Base-by-base conservation (phyloP, 768 basidiomycete genomes). In the Leucogyrophana mollusca region DNA sequence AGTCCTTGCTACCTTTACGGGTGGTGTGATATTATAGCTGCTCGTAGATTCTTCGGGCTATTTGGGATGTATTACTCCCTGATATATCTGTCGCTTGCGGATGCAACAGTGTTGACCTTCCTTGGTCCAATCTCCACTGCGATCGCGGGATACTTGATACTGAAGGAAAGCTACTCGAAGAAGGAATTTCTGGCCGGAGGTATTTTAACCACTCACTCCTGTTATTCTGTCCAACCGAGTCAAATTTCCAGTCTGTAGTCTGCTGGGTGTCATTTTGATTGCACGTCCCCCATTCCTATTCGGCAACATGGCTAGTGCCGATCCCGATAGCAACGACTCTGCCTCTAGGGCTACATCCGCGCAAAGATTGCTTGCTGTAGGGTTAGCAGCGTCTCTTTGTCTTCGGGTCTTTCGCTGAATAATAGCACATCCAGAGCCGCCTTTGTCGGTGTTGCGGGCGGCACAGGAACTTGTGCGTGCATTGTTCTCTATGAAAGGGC, bases 271-370 rank as follows among this genome's bases (percentile, higher is more conserved):
- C 3, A 64, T 92, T 8, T 72, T 91, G 8, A 89, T 94, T 38
- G 87, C 90, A 9, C 73, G 88, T 25, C 91, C 91, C 0, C 65
- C 73, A 1, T 79, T 80, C 37, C 54, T 94, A 3, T 92, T 94
- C 54, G 84, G 83, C 9, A 45, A 52, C 37, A 47, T 47, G 25
- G 23, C 30, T 40, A 16, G 21, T 11, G 20, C 7, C 18, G 13
- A 33, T n/a, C 32, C 32, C 20, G 8, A 37, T 6, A 37, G n/a
- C 16, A 34, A n/a, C 10, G 42, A 16, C 3, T 21, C 24, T 2
- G 48, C 43, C 5, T 43, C 43, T 4, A 41, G 40, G 18, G 65
- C 40, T 13, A 66, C 56, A 5, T 58, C 54, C 5, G 53, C 50
- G 17, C 61, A 68, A 56, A 61, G 89, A 40, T 57, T 88, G 39